A percentile compares a stretch with the other conserved stretches of the same genome.
phyloP scores from a whole-genome alignment of 2,329 filamentous ascomycete genomes.

The Verticillium nubilum region DNA sequence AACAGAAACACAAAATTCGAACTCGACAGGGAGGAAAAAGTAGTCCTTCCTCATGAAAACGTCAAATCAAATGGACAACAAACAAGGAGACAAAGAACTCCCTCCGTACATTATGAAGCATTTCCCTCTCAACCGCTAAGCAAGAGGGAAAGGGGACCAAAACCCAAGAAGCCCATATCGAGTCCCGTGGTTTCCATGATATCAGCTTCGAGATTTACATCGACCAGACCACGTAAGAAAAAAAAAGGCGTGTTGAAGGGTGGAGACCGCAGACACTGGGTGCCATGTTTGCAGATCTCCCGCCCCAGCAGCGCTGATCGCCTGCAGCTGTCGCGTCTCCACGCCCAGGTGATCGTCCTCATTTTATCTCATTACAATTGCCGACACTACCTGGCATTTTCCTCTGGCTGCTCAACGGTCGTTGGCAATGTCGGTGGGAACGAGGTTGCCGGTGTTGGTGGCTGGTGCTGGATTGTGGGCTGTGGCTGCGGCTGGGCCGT shows the following conservation, averaged over 20 bases:
- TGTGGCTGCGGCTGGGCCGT: not conserved
- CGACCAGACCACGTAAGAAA: not conserved
- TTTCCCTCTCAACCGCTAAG: not conserved
- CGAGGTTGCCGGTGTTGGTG: not conserved
- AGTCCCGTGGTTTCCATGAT: not conserved
- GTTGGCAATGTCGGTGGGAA: not conserved
- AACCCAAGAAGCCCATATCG: not conserved
- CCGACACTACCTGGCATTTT: not conserved
- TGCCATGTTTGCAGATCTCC: not conserved
- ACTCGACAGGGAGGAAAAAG: not conserved
- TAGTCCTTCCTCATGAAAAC: not conserved
- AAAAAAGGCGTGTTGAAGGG: not conserved
- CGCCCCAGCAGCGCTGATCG: not conserved
- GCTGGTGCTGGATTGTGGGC: not conserved
- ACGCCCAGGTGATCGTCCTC: not conserved
- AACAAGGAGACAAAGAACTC: conserved; percentile 10
- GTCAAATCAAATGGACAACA: not conserved
- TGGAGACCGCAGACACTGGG: not conserved
- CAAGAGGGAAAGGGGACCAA: not conserved
- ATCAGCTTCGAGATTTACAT: not conserved
- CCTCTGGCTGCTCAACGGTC: conserved; percentile 1
- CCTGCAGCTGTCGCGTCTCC: not conserved
- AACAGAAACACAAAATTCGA: not conserved
- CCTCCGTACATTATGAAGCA: conserved; percentile 12
- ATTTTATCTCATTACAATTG: not conserved